Conservation (phyloP, 2,329 filamentous ascomycete genomes). For the Colletotrichum higginsianum region DNA sequence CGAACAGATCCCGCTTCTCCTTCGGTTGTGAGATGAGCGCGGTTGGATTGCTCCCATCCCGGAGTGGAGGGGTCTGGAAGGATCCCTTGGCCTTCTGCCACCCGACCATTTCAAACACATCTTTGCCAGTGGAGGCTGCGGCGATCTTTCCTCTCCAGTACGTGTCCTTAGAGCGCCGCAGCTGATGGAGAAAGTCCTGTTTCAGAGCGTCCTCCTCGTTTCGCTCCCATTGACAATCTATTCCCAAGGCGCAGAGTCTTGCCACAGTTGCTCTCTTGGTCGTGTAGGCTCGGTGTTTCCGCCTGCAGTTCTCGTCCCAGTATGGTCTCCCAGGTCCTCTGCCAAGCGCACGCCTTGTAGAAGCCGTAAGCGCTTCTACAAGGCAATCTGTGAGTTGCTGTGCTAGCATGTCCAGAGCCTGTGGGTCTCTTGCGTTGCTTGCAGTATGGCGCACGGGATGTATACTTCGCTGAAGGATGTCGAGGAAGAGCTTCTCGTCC, state of each 20-base stretch:
- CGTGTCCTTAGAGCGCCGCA: neutral
- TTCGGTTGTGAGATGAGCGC: neutral
- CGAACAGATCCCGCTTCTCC: neutral
- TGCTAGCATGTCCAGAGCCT: neutral
- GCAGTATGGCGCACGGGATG: neutral
- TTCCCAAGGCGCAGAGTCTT: neutral
- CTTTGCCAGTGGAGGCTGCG: neutral
- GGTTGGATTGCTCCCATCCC: neutral
- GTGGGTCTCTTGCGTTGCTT: neutral
- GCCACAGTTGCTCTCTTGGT: neutral
- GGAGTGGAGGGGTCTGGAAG: neutral
- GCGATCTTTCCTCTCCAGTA: neutral
- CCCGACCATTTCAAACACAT: neutral
- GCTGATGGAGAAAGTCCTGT: neutral
- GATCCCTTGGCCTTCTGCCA: neutral
- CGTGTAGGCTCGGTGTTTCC: neutral
- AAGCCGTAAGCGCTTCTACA: conserved; percentile 1
- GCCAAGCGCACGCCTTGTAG: neutral
- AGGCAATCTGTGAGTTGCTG: conserved; percentile 6
- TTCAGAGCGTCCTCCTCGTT: neutral
- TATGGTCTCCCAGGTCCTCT: neutral
- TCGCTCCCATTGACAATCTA: neutral
- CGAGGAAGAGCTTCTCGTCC: neutral
- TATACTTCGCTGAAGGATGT: neutral
- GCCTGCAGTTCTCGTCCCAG: neutral